A percentile compares a stretch with the other conserved stretches of the same genome.
These are phyloP conservation scores for Afroboletus lepidellus DNA, from an alignment of 1,284 basidiomycete genomes.

Conservation along the genomic window DNA sequence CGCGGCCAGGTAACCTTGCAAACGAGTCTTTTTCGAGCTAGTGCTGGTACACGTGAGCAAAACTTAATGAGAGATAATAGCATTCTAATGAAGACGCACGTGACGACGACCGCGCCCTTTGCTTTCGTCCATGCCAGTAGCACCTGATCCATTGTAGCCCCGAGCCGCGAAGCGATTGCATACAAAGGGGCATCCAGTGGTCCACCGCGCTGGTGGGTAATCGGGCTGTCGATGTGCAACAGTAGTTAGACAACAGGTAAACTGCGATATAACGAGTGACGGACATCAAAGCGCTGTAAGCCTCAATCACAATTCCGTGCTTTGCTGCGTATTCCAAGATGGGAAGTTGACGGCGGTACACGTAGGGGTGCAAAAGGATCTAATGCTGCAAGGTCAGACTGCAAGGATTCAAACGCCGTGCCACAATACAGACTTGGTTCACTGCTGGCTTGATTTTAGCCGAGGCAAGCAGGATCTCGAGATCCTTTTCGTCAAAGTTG, in stretches of 20 bases:
- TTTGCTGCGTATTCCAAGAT: constrained; percentile 56
- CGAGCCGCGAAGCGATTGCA: constrained; percentile 53
- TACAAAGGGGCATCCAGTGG: constrained; percentile 64
- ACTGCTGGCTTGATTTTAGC: constrained; percentile 64
- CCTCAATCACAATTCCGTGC: constrained; percentile 66
- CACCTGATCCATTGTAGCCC: constrained; percentile 63
- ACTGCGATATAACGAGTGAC: constrained; percentile 14
- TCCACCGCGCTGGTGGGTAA: constrained; percentile 61
- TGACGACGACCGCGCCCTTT: constrained; percentile 66
- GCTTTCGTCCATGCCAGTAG: constrained; percentile 65
- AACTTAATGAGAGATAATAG: not conserved
- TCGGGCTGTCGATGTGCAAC: constrained; percentile 42
- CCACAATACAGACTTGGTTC: constrained; percentile 55
- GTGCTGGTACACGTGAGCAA: constrained; percentile 42
- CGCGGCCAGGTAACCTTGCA: constrained; percentile 65
- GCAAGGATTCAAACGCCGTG: not conserved
- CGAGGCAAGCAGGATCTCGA: constrained; percentile 53
- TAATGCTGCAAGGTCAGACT: constrained; percentile 26
- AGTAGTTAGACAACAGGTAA: not conserved
- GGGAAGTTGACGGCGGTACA: constrained; percentile 53
- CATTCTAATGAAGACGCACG: constrained; percentile 41
- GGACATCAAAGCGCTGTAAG: constrained; percentile 65
- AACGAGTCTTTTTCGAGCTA: constrained; percentile 60
- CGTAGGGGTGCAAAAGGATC: constrained; percentile 72
- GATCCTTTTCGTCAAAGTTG: constrained; percentile 61